Base-by-base conservation (phyloP, 192 early-diverging fungal species). In the Umbelopsis isabellina region DNA sequence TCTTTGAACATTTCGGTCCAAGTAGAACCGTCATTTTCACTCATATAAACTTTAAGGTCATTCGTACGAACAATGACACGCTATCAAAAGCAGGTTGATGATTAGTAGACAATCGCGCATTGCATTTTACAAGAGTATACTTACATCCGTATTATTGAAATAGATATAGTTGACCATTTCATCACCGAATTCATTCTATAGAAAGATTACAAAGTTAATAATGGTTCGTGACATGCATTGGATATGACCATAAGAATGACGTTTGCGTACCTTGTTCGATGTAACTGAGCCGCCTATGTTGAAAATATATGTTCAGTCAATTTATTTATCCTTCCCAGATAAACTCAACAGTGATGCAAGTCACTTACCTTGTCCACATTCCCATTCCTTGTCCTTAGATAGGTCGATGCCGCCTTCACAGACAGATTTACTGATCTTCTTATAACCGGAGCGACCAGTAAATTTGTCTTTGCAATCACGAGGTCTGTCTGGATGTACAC, bases 401-500 rank as follows among this genome's bases (percentile, higher is more conserved):
- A 92, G 70, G 47, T 95, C 86, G 2, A 83, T 46, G 15, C 94
- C 95, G 53, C 88, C 94, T 18, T 77, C 77, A 77, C 97, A 99
- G 58, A 85, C 78, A 47, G 92, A 92, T 35, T 86, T 81, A 4
- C 86, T 70, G 22, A 92, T 88, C 66, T 92, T 95, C 16, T 84
- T 81, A 77, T 96, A 98, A 20, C 96, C 95, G 21, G 92, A 92
- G 16, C 87, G 84, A 18, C 90, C 91, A 53, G 68, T 68, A 78
- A 93, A 98, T 4, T 74, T 84, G 15, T 77, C 77, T 18, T 80
- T 82, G 72, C 97, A 97, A 49, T 84, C 80, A 1, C 72, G 66
- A 0, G 96, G 95, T 74, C 90, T 88, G 13, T 88, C 77, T 9
- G 94, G 93, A 68, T 98, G 93, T 16, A 76, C 84, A 9, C 90